Evolutionary conservation across 2,329 filamentous ascomycete genomes (phyloP), one percentile per base, ranked within the genome.

Genomic region (Phaeosphaeria sp.): DNA sequence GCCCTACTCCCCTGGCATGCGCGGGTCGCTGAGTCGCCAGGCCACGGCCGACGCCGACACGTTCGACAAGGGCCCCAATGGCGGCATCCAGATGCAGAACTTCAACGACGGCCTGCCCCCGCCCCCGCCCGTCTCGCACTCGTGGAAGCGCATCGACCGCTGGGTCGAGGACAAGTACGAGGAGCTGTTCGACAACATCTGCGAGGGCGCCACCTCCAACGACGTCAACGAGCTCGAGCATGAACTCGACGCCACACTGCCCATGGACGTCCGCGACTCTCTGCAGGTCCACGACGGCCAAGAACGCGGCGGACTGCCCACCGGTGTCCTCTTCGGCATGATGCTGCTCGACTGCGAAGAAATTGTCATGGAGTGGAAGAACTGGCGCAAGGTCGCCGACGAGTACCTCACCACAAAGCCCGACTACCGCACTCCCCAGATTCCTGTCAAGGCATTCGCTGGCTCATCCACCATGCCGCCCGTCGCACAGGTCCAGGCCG

Each of bases 281-380:
- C 81, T 97, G 69, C 88, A 91, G 81, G 78, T 92, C 52, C 95
- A 99, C 77, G 95, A 99, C 72, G 95, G 95, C n/a, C 95, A 99
- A 78, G 95, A 99, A 80, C 90, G 95, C 63, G 92, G 93, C 61
- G 95, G 95, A 63, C 85, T 85, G 56, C 95, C 95, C 0, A 97
- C 94, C 0, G 95, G 95, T 62, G 90, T 98, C 66, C 87, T 99
- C 60, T 98, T 99, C 70, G 87, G 93, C 59, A 90, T 88, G 75
- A 99, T 99, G 95, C 81, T 99, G 63, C 86, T 99, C 56, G 95
- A 99, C 77, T 98, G 95, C 74, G 95, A 99, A 78, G 95, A 99
- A 75, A 97, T 99, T 67, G 90, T 97, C 21, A 93, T 97, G 77
- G 95, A 99, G 76, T 98, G 94, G 92, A 90, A 91, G 70, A 96